These are phyloP conservation scores for Hypoxylon rickii DNA, from an alignment of 495 filamentous ascomycete genomes.

Conservation along the genomic window DNA sequence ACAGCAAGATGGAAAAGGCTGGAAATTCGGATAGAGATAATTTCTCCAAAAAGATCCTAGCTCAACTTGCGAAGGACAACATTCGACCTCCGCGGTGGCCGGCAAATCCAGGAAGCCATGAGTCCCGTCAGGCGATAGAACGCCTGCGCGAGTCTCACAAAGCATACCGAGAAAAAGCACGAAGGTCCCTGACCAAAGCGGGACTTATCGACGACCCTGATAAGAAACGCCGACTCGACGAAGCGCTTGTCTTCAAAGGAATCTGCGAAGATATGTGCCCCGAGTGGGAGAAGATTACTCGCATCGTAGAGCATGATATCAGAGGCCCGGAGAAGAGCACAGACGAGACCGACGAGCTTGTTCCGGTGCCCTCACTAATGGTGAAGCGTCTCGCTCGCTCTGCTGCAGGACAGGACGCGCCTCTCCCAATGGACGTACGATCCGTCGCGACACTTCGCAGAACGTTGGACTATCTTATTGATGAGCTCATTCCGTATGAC, in stretches of 20 bases:
- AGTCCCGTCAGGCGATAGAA: constrained; percentile 48
- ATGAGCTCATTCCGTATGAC: constrained; percentile 68
- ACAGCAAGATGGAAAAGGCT: not conserved
- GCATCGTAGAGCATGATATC: constrained; percentile 69
- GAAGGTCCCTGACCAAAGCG: constrained; percentile 69
- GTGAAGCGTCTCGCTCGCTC: constrained; percentile 89
- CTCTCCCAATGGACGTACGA: constrained; percentile 89
- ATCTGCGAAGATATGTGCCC: constrained; percentile 95
- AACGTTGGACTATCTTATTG: constrained; percentile 82
- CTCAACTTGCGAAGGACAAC: constrained; percentile 47
- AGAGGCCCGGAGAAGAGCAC: constrained; percentile 55
- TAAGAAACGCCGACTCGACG: constrained; percentile 74
- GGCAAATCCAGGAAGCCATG: constrained; percentile 44
- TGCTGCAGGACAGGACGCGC: constrained; percentile 88
- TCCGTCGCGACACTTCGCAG: constrained; percentile 73
- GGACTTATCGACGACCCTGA: constrained; percentile 89
- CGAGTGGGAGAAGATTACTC: constrained; percentile 79
- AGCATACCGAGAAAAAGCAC: constrained; percentile 68
- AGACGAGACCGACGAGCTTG: constrained; percentile 43
- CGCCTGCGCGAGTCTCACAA: constrained; percentile 56
- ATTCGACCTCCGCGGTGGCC: constrained; percentile 53
- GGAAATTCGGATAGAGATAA: constrained; percentile 24
- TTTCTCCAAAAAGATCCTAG: constrained; percentile 46
- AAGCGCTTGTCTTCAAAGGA: constrained; percentile 86
- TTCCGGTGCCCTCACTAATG: constrained; percentile 49